These are phyloP conservation scores for Colletotrichum godetiae DNA, from an alignment of 2,329 filamentous ascomycete species.

Conservation along the genomic window DNA sequence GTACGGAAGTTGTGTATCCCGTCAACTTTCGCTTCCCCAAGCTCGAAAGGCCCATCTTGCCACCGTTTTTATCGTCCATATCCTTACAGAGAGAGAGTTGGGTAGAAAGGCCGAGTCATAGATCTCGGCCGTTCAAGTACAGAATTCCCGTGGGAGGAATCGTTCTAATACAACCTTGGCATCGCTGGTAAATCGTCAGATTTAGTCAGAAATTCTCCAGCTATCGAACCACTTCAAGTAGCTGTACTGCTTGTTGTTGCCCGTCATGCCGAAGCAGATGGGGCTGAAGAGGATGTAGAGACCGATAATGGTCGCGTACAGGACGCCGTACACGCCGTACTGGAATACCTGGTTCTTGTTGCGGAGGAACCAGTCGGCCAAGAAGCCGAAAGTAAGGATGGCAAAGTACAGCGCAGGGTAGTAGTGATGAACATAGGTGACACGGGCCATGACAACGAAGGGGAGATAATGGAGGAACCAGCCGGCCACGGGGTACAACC, in stretches of 20 bases:
- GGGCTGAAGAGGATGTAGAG: slow-evolving; percentile 92
- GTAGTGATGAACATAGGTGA: slow-evolving; percentile 99
- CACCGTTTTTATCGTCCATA: slow-evolving; percentile 18
- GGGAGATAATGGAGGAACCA: slow-evolving; percentile 98
- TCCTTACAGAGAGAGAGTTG: slow-evolving; percentile 15
- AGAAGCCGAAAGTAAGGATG: slow-evolving; percentile 89
- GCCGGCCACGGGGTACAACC: slow-evolving; percentile 88
- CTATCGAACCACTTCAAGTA: slow-evolving; percentile 94
- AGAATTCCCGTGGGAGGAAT: background rate
- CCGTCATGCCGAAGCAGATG: slow-evolving; percentile 96
- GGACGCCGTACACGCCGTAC: slow-evolving; percentile 74
- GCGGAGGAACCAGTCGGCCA: slow-evolving; percentile 84
- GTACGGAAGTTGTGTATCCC: slow-evolving; percentile 19
- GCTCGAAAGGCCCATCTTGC: background rate
- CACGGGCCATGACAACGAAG: slow-evolving; percentile 97
- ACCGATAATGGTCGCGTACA: slow-evolving; percentile 81
- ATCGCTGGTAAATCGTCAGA: background rate
- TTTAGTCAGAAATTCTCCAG: slow-evolving; percentile 82
- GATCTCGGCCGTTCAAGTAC: background rate
- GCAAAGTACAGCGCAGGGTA: slow-evolving; percentile 98
- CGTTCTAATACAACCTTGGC: background rate
- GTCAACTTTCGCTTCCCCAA: slow-evolving; percentile 1
- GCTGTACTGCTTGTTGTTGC: slow-evolving; percentile 82
- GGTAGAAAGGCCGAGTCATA: background rate
- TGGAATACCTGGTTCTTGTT: slow-evolving; percentile 73